Evolutionary conservation across 2,329 filamentous ascomycete genomes (phyloP).

Genomic region (Alternaria conjuncta): DNA sequence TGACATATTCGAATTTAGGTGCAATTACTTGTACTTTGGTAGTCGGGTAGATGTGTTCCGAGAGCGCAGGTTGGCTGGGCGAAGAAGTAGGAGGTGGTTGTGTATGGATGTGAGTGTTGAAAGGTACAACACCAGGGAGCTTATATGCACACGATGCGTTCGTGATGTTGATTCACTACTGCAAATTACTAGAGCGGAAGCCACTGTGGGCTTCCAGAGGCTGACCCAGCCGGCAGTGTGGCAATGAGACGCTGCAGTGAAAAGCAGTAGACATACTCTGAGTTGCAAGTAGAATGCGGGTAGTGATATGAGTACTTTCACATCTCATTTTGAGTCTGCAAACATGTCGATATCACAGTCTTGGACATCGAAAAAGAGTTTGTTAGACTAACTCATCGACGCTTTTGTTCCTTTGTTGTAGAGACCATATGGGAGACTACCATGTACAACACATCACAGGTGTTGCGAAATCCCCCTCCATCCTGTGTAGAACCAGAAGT

Average conservation of each 20-base stretch:
- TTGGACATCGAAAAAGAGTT: background rate
- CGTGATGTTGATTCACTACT: background rate
- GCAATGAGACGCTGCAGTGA: too few relatives aligned
- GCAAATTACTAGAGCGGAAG: background rate
- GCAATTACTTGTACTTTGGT: background rate
- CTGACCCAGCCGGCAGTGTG: background rate
- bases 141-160: background rate
- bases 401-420: background rate
- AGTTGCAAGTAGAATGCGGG: background rate
- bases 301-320: background rate
- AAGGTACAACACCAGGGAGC: background rate
- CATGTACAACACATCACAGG: background rate
- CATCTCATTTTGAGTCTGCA: background rate
- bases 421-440: background rate
- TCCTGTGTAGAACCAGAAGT: conserved; percentile 32
- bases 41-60: background rate
- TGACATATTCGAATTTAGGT: background rate
- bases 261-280: too few relatives aligned
- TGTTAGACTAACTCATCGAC: background rate
- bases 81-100: background rate
- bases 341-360: background rate
- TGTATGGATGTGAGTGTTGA: background rate
- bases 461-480: conserved; percentile 30
- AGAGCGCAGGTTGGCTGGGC: background rate
- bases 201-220: background rate